phyloP scores from a whole-genome alignment of 208 protist species.

The Borovskyia barvae region DNA sequence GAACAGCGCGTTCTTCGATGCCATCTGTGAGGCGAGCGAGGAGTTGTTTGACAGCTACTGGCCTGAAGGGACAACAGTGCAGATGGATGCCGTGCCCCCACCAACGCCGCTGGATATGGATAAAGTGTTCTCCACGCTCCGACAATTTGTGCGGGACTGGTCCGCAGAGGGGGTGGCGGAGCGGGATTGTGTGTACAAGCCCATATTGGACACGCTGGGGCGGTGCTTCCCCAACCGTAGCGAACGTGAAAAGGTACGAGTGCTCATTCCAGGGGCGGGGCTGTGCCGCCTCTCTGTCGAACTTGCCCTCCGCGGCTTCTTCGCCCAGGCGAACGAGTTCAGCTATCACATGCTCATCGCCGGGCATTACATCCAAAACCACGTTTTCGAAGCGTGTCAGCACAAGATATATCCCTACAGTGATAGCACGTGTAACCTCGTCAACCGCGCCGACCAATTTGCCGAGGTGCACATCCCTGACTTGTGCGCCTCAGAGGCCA shows the following conservation, averaged over 20 bases:
- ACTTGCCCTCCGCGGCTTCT: conserved; percentile 91
- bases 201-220: conserved; percentile 84
- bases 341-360: conserved; percentile 98
- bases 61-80: conserved; percentile 75
- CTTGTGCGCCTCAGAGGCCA: conserved; percentile 76
- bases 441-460: conserved; percentile 88
- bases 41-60: conserved; percentile 91
- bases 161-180: conserved; percentile 88
- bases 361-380: conserved; percentile 96
- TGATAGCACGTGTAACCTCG: conserved; percentile 91
- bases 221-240: conserved; percentile 64
- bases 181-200: conserved; percentile 88
- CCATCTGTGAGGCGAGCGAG: conserved; percentile 76
- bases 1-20: conserved; percentile 83
- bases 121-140: conserved; percentile 95
- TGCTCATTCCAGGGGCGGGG: conserved; percentile 88
- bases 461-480: conserved; percentile 91
- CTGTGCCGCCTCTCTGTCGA: conserved; percentile 95
- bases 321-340: conserved; percentile 96
- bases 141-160: conserved; percentile 96
- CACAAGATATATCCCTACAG: conserved; percentile 92
- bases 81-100: conserved; percentile 61
- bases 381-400: conserved; percentile 72
- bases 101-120: conserved; percentile 89
- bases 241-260: conserved; percentile 47